Evolutionary conservation across 495 filamentous ascomycete genomes (phyloP).

Genomic region (Podospora pseudocomata): DNA sequence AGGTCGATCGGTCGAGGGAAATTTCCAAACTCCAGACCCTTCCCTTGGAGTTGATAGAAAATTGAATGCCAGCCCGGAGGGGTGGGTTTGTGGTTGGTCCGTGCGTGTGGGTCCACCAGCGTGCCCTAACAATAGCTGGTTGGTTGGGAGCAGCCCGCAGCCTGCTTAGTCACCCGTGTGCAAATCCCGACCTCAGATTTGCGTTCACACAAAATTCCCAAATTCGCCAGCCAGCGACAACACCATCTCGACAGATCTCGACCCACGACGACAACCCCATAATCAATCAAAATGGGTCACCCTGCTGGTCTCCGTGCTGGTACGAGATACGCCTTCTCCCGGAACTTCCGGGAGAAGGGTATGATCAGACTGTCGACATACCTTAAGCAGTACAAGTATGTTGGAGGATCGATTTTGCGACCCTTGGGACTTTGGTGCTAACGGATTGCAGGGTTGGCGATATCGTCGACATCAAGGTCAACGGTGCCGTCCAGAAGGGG

Average conservation of each 20-base stretch:
- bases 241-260: conserved; percentile 37
- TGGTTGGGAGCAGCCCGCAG: conserved; percentile 11
- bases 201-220: conserved; percentile 33
- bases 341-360: conserved; percentile 90
- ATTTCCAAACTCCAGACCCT: conserved; percentile 18
- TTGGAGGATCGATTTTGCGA: conserved; percentile 13
- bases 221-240: conserved; percentile 32
- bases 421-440: conserved; percentile 22
- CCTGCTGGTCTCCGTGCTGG: conserved; percentile 89
- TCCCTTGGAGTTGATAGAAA: conserved; percentile 18
- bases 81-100: conserved; percentile 42
- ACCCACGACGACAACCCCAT: conserved; percentile 35
- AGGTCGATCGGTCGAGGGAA: conserved; percentile 31
- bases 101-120: conserved; percentile 23
- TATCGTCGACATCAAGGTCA: conserved; percentile 93
- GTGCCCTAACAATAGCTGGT: conserved; percentile 30
- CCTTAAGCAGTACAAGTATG: conserved; percentile 83
- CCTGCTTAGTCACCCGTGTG: conserved; percentile 33
- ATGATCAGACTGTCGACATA: conserved; percentile 87
- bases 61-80: conserved; percentile 24
- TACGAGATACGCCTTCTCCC: conserved; percentile 94
- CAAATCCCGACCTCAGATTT: conserved; percentile 31
- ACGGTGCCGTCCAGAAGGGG: conserved; percentile 97
- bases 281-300: conserved; percentile 79
- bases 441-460: conserved; percentile 75